Evolutionary conservation across 768 basidiomycete species (phyloP).

Genomic region (Hortiboletus campestris): DNA sequence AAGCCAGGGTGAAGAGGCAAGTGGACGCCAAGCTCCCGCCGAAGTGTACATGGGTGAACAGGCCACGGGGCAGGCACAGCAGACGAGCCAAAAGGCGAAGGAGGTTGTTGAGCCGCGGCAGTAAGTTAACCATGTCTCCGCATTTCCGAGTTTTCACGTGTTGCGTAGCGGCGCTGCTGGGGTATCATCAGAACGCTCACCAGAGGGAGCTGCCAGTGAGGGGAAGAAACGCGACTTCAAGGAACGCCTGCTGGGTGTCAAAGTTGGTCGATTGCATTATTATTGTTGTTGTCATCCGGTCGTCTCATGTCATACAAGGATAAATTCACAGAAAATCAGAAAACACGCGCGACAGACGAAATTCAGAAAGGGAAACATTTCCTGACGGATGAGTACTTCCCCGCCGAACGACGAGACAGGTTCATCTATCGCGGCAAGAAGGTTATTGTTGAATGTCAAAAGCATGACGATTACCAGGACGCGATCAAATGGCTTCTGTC

Average conservation of each 20-base stretch:
- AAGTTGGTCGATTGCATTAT: slow-evolving; percentile 18
- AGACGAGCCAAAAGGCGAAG: not conserved
- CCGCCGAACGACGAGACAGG: slow-evolving; percentile 84
- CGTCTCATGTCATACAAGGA: slow-evolving; percentile 29
- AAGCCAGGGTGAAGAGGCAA: slow-evolving; percentile 34
- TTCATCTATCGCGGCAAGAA: slow-evolving; percentile 95
- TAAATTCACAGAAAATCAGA: slow-evolving; percentile 57
- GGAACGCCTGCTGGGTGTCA: slow-evolving; percentile 30
- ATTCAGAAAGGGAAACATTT: slow-evolving; percentile 62
- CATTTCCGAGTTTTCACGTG: not conserved
- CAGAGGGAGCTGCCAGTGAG: slow-evolving; percentile 30
- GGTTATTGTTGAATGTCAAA: slow-evolving; percentile 90
- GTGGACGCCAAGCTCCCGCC: slow-evolving; percentile 23
- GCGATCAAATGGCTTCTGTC: slow-evolving; percentile 72
- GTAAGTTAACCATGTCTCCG: slow-evolving; percentile 8
- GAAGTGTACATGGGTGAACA: slow-evolving; percentile 12
- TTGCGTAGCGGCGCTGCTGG: slow-evolving; percentile 25
- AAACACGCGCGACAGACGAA: slow-evolving; percentile 52
- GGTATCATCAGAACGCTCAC: not conserved
- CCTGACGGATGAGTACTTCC: slow-evolving; percentile 82
- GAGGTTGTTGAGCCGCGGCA: slow-evolving; percentile 4
- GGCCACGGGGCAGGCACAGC: slow-evolving; percentile 10
- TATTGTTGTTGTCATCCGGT: not conserved
- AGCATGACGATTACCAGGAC: slow-evolving; percentile 86
- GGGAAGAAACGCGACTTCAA: slow-evolving; percentile 37